Base-by-base conservation (phyloP, 495 filamentous ascomycete genomes). In the Penicillium goetzii region DNA sequence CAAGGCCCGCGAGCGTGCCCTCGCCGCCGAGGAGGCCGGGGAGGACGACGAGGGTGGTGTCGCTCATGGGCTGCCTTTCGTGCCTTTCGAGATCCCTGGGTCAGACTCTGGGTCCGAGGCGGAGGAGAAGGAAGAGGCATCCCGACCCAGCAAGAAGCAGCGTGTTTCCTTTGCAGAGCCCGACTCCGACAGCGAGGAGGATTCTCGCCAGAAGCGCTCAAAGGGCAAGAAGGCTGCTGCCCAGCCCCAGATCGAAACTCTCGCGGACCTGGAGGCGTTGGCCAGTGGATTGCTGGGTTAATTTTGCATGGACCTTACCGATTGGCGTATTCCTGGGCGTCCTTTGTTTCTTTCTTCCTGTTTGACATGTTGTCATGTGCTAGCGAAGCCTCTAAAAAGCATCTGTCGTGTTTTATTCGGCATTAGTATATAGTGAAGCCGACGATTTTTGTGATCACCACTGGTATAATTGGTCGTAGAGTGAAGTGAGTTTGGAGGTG, bases 241-340 rank as follows among this genome's bases (percentile, higher is more conserved):
- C 26, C 78, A 86, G 43, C 59, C 71, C 26, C 86, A 90, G 75
- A 91, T 92, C 58, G 87, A 93, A 75, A 96, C 89, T 26, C 75
- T 97, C 78, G 91, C 94, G 69, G 92, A 97, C 82, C 79, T 97
- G 73, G 94, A 98, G 77, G 88, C 89, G 58, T 70, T 96, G 83
- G 94, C 94, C 65, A 86, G 89, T 65, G 92, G 91, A 2, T 78
- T 97, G 71, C 80, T 98, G 69, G 89, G 84, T 56, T 79, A 60
- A 73, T 67, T 33, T 40, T 56, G 54, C 47, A 62, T 65, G 50
- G 21, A 11, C 21, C 56, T 45, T 56, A 49, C 12, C 33, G 47
- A 56, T 41, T 50, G 45, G 47, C 64, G 47, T 50, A 55, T 60
- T 57, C 56, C 23, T 52, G 51, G 63, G 61, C 33, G 58, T 61